These are phyloP conservation scores for Lignosus rhinocerotis DNA, from an alignment of 1,284 basidiomycete genomes.

Conservation along the genomic window DNA sequence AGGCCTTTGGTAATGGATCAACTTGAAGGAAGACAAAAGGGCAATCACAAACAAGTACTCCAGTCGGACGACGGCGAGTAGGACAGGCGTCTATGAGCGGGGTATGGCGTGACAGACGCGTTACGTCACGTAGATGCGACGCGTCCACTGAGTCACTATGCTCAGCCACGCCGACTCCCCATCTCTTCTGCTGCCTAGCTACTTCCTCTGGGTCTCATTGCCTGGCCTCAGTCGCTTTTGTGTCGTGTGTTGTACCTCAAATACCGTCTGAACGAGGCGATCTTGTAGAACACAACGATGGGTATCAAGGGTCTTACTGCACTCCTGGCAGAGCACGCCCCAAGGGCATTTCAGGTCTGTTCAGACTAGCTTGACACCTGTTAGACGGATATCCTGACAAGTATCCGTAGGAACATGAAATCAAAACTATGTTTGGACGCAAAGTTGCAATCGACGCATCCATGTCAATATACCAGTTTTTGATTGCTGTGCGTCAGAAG, in stretches of 20 bases:
- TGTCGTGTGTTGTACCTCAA: background rate
- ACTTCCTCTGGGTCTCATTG: background rate
- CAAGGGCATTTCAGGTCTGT: slow-evolving; percentile 68
- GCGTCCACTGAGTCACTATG: slow-evolving; percentile 11
- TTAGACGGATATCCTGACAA: background rate
- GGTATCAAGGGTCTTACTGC: slow-evolving; percentile 94
- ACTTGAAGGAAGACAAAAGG: no score
- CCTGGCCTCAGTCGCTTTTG: background rate
- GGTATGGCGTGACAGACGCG: slow-evolving; percentile 17
- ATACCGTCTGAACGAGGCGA: no score
- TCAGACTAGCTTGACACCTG: background rate
- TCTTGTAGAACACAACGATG: slow-evolving; percentile 43
- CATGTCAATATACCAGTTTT: slow-evolving; percentile 95
- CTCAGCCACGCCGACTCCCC: background rate
- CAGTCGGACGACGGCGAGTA: no score
- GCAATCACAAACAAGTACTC: no score
- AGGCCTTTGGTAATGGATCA: no score
- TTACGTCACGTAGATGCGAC: slow-evolving; percentile 15
- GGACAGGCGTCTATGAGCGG: background rate
- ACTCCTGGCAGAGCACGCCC: slow-evolving; percentile 88
- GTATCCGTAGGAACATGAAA: slow-evolving; percentile 75
- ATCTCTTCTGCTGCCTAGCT: background rate
- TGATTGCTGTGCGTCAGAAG: slow-evolving; percentile 95
- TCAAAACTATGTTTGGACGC: slow-evolving; percentile 95
- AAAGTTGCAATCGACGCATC: slow-evolving; percentile 99